Evolutionary conservation across 352 stramenopile genomes (phyloP), one percentile per base, ranked within the genome.

Genomic region (Lagenidium sp.): DNA sequence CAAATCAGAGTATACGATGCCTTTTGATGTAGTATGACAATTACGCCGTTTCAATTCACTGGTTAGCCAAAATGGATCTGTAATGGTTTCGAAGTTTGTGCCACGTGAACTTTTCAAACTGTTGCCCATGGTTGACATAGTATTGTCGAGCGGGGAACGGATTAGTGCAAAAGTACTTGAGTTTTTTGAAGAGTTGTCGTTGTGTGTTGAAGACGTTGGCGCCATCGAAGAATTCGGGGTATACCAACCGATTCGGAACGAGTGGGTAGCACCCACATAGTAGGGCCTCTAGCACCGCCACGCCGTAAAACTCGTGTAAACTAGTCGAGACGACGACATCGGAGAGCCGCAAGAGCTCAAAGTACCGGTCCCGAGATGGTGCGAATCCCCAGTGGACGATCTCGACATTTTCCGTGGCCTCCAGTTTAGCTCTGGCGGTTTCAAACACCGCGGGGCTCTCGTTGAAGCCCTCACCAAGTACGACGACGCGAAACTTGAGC

Each of bases 241-340:
- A 82, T 30, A 71, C 65, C 16, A 80, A 44, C 8, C 59, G 57
- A 26, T 80, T 71, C 1, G 66, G 69, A 16, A 72, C 67, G 8
- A 82, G 53, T 8, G 63, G 68, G 16, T 65, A 71, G 39, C 63
- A 77, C 13, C 63, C 67, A 15, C 58, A 68, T 0, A 68, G 48
- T 11, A 67, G 61, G 6, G 69, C 69, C 24, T 82, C 69, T 1
- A 82, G 44, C 23, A 80, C 62, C 1, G 62, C 53, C 4, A 82
- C 62, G 7, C 69, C 69, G 30, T 65, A 82, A 40, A 82, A 82
- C 44, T 82, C 66, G 36, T 82, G 69, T 31, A 63, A 47, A 32
- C 60, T 71, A 4, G 65, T 82, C 2, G 66, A 78, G 1, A 82
- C 55, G n/a, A 72, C 65, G 5, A 82, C 63, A 18, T 82, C 66